Base-by-base conservation (phyloP, 495 filamentous ascomycete genomes). In the Entonaema liquescens region DNA sequence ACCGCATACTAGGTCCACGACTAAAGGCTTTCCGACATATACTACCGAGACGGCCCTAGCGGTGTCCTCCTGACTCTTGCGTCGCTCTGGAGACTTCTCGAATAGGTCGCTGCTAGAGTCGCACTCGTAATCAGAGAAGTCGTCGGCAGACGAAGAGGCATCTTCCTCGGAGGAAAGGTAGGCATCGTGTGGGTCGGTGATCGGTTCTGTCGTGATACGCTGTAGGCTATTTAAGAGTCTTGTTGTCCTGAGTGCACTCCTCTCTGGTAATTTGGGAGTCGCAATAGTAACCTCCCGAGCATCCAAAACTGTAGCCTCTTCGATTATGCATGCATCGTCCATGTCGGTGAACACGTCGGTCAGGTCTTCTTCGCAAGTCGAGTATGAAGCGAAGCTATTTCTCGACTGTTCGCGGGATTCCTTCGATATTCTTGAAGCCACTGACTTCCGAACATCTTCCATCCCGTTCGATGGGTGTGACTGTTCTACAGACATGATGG, bases 81-180 rank as follows among this genome's bases (percentile, higher is more conserved):
- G 71, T 28, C 77, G 67, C 26, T 73, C 67, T 13, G 77, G 74
- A 6, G 78, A 81, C 11, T 77, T 58, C 21, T 78, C 74, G 25
- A 69, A 68, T 67, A 79, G 78, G 33, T 82, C 79, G 54, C 73
- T 76, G 49, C 71, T 78, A 57, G 82, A 82, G 58, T 84, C 83
- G 74, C 77, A 84, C 70, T 77, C 82, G 70, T 81, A 82, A 67
- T 84, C 83, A 55, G 83, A 85, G 52, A 82, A 83, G 72, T 84
- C 83, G 67, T 84, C 83, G 25, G 83, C 80, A 28, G 82, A 80
- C 0, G 83, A 84, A 15, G 83, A 85, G 49, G 78, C 83, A 50
- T 84, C 82, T 67, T 85, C 83, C 56, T 85, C 83, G 5, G 83
- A 84, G 8, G 83, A 85, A 19, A 85, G 82, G 70, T 85, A 85